Base-by-base conservation (phyloP, 2,329 filamentous ascomycete genomes). In the Penicillium sp. region DNA sequence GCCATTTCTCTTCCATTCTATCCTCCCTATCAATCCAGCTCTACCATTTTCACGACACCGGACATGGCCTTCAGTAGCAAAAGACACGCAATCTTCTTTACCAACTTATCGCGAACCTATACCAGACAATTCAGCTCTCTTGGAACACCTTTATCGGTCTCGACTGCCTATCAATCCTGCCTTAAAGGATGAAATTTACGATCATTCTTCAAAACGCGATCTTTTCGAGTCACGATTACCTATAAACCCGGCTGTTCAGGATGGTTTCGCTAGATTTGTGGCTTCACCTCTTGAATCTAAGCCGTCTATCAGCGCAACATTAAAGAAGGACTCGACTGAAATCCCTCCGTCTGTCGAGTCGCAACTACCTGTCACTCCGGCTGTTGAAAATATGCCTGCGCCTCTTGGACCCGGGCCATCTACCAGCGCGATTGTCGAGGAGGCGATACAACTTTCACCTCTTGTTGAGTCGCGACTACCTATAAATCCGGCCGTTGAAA, bases 21-120 rank as follows among this genome's bases (percentile, higher is more conserved):
- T 64, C 5, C 63, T 75, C 19, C 71, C 71, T 7, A 70, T 74
- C 24, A 73, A 74, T 21, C 70, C 71, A 16, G 66, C 70, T 29
- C 37, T 62, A 16, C 27, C 61, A 48, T 29, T 55, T 47, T 50
- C 51, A 24, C 53, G 52, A 22, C 53, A 50, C 26, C 53, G 52
- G 29, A 50, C 57, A 9, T 52, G 52, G 29, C 52, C 58, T 52
- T 33, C 51, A 5, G 44, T 52, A 22, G 21, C 48, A 22, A 43
- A 44, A 27, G 31, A 56, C n/a, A 43, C 43, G 27, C 45, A 41
- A 22, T 2, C 37, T 5, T 13, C 19, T 22, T 41, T 22, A 22
- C 19, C 19, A 22, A 19, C 19, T 13, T 14, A 6, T 33, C 22
- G 14, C 41, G 31, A 33, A 11, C 19, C 46, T 35, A 19, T 22